Percentiles rank a stretch among this genome's conserved stretches.
Conservation (phyloP, 202 grass and related monocot genomes). For the Zoysia matrella region DNA sequence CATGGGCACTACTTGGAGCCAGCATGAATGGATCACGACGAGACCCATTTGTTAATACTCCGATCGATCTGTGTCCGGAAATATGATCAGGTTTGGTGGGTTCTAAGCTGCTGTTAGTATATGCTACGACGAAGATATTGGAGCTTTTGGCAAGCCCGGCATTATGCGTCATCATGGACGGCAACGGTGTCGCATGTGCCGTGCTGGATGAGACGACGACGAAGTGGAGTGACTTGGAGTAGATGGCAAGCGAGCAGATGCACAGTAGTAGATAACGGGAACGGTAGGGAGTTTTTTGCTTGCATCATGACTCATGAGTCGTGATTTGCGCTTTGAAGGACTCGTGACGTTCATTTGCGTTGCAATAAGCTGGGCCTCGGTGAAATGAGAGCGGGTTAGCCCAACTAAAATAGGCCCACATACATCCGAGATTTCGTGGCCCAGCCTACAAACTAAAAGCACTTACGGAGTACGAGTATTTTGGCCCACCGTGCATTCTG, state of each 20-base stretch:
- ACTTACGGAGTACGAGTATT: not conserved
- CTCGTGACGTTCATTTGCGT: too few relatives aligned
- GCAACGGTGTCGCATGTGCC: constrained; percentile 25
- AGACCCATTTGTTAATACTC: not conserved
- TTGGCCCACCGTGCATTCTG: not conserved
- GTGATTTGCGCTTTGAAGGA: too few relatives aligned
- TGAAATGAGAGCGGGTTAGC: not conserved
- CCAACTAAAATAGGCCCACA: not conserved
- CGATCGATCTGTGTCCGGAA: not conserved
- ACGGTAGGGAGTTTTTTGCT: not conserved
- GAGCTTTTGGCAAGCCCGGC: constrained; percentile 14
- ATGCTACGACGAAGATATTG: not conserved
- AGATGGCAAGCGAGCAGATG: constrained; percentile 31
- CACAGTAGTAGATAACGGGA: not conserved
- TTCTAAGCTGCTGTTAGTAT: not conserved
- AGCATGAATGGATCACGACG: constrained; percentile 15
- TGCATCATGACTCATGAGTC: not conserved
- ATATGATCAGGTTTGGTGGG: not conserved
- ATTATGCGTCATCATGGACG: constrained; percentile 47
- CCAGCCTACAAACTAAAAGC: not conserved
- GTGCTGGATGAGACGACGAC: not conserved
- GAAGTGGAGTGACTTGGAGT: constrained; percentile 4
- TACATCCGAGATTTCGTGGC: not conserved
- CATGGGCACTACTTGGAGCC: not conserved
- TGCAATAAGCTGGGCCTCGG: not conserved